Base-by-base conservation (phyloP, 2,329 filamentous ascomycete species). In the Aspergillaceae sp. region DNA sequence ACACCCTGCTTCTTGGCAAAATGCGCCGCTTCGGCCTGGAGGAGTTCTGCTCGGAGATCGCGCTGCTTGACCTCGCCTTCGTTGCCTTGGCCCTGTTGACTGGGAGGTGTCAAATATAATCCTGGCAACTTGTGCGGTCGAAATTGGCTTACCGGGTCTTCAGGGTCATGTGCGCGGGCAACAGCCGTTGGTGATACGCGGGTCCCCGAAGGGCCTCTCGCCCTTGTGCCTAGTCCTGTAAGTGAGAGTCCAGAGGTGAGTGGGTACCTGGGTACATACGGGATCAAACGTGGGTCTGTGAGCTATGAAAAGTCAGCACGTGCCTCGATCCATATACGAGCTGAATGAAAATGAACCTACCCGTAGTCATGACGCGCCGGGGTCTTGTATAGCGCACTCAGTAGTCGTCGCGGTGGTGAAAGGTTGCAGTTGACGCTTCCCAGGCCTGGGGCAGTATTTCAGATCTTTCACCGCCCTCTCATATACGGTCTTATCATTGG, bases 201-300 rank as follows among this genome's bases (percentile, higher is more conserved):
- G 88, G 87, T 41, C 92, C 92, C 60, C 89, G 85, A 49, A 89
- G 84, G 60, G 90, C 88, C 70, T 98, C 92, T 76, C 96, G 96
- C 65, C 92, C 92, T 64, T 84, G 82, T 37, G 91, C 90, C 86
- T 89, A 53, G 47, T 42, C 44, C 44, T 27, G 47, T 60, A 46
- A 51, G 52, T 52, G 67, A 62, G 43, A 36, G 11, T 8, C 27
- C 42, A 41, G 35, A 41, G 28, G 26, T 28, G 40, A 40, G 28
- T 36, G 7, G 8, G 28, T 29, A 30, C 7, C 30, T 2, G 29
- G 44, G 43, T 45, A 56, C 75, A 54, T 78, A 90, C 87, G 54
- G 92, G 92, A 67, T 98, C 92, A 64, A 98, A 98, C 0, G 92
- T 98, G 47, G 92, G 92, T 72, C 92, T 86, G 65, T 83, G 81